phyloP scores from a whole-genome alignment of 2,329 filamentous ascomycete species.

The Pseudocercospora fuligena region DNA sequence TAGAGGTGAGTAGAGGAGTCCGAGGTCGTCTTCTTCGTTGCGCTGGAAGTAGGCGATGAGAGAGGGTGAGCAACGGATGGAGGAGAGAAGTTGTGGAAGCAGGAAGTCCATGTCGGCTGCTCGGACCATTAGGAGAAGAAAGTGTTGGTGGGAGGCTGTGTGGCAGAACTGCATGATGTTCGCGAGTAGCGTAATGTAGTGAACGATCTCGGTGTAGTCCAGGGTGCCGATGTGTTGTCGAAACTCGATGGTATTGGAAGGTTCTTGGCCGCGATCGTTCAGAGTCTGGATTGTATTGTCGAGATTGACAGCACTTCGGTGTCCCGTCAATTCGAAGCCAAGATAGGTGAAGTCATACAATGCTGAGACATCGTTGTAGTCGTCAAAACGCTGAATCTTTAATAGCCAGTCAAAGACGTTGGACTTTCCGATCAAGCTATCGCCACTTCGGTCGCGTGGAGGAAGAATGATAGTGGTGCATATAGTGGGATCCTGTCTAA shows the following conservation, averaged over 20 bases:
- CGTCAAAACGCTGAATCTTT: neutral
- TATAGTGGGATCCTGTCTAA: neutral
- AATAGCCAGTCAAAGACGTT: constrained; percentile 14
- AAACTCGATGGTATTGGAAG: constrained; percentile 13
- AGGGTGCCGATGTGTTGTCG: constrained; percentile 14
- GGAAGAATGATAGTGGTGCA: constrained; percentile 14
- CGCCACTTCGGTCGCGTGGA: neutral
- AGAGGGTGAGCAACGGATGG: neutral
- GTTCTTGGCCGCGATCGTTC: neutral
- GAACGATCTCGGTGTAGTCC: neutral
- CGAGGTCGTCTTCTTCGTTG: neutral
- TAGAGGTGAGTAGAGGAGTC: neutral
- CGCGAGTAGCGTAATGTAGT: neutral
- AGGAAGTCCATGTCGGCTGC: constrained; percentile 3
- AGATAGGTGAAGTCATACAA: neutral
- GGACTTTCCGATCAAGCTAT: neutral
- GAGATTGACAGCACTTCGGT: constrained; percentile 12
- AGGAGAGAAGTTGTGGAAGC: neutral
- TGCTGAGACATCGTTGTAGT: neutral
- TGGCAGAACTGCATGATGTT: neutral
- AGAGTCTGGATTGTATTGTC: neutral
- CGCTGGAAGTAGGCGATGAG: neutral
- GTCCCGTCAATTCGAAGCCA: constrained; percentile 1
- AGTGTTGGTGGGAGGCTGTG: neutral
- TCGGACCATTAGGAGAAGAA: constrained; percentile 5